A percentile compares a stretch with the other conserved stretches of the same genome.
Conservation (phyloP, 164 flowering plant species). For the Warburgia ugandensis region DNA sequence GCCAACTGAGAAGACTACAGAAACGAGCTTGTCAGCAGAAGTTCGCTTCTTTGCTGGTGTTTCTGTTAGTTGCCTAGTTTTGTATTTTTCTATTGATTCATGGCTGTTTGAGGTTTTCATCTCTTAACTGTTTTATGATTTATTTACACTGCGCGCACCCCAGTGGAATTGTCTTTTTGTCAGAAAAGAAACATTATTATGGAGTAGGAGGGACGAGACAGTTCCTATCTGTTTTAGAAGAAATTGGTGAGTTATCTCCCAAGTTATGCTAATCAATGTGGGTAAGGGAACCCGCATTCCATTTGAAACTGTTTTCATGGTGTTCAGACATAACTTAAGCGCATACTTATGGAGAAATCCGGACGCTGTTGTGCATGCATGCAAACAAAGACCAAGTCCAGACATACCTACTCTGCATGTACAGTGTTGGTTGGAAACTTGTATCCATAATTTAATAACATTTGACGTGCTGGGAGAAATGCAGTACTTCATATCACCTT, state of each 20-base stretch:
- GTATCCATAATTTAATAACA: too few relatives aligned
- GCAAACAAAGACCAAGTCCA: too few relatives aligned
- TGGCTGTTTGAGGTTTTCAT: not conserved
- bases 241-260: conserved; percentile 55
- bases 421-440: too few relatives aligned
- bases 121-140: not conserved
- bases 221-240: conserved; percentile 66
- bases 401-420: too few relatives aligned
- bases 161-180: conserved; percentile 75
- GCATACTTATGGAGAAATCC: too few relatives aligned
- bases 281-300: not conserved
- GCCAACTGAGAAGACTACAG: conserved; percentile 3
- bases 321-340: not conserved
- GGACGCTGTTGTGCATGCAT: too few relatives aligned
- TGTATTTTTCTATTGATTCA: not conserved
- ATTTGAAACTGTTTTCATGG: not conserved
- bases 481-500: too few relatives aligned
- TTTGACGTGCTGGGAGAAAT: too few relatives aligned
- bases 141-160: conserved; percentile 55
- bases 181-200: conserved; percentile 92
- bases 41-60: conserved; percentile 80
- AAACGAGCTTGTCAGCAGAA: conserved; percentile 21
- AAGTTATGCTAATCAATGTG: not conserved
- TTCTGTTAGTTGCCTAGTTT: conserved; percentile 2
- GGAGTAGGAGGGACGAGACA: conserved; percentile 92